Base-by-base conservation (phyloP, 306 rosid genomes). In the Purshia tridentata region DNA sequence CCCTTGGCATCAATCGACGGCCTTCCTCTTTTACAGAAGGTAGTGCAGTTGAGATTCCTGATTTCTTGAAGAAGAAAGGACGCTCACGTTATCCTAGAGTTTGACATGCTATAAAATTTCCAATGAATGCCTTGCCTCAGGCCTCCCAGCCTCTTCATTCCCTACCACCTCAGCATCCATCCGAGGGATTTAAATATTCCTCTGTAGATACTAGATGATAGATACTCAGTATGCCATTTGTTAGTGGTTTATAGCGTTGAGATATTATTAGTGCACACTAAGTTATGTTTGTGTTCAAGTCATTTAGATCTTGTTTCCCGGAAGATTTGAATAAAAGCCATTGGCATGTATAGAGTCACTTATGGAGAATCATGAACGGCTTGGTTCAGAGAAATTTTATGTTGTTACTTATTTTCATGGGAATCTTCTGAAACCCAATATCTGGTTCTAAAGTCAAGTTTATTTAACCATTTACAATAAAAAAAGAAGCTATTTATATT, bases 1-100 rank as follows among this genome's bases (percentile, higher is more conserved):
- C 65, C 66, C 55, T 63, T 18, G 82, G 95, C 74, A 73, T 73
- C 78, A 90, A 87, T 74, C 79, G 89, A 50, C 77, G 90, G 50
- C 84, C 93, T 45, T 82, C 96, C 72, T 59, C 91, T 48, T 86
- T 87, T 65, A 59, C 67, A 5, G 96, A 94, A 14, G 86, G 94
- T 18, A 75, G 96, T 58, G 76, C 88, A 40, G 96, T 94, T 22
- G 97, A 92, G 76, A 92, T 92, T 77, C 97, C 98, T 1, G 97
- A 92, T 83, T 94, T 94, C 86, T 79, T 94, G 75, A 94, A 88
- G 91, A 91, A 91, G 88, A 94, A 94, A 81, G 97, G 97, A 5
- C 95, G 97, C n/a, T 87, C 90, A 10, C 97, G 96, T 67, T 91
- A 84, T 79, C 99, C 99, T 41, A 87, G 99, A 81, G 91, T 75